Evolutionary conservation across 352 stramenopile genomes (phyloP).

Genomic region (Peronospora destructor): DNA sequence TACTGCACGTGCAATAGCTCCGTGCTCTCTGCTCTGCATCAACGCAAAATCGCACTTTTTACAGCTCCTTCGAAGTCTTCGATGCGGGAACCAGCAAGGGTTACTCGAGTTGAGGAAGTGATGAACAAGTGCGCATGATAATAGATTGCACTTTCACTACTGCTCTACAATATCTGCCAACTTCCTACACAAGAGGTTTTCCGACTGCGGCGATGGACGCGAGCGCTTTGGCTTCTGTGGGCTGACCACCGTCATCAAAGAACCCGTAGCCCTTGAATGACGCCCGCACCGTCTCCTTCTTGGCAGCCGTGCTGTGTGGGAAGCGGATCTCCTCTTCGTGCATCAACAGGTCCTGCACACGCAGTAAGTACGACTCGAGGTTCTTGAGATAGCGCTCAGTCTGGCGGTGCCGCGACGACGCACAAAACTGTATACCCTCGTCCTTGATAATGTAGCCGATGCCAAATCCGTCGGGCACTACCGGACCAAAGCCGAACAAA

Average conservation of each 20-base stretch:
- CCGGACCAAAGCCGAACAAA: slow-evolving; percentile 91
- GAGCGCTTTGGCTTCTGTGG: slow-evolving; percentile 27
- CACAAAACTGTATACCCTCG: slow-evolving; percentile 86
- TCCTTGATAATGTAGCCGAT: slow-evolving; percentile 98
- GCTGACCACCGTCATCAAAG: slow-evolving; percentile 53
- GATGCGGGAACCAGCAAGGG: background rate
- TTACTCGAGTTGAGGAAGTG: background rate
- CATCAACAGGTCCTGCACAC: slow-evolving; percentile 70
- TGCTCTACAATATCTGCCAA: slow-evolving; percentile 7
- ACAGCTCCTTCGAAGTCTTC: no score
- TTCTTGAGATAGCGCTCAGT: slow-evolving; percentile 81
- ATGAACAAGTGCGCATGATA: slow-evolving; percentile 10
- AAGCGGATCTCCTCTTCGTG: slow-evolving; percentile 75
- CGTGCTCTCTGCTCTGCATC: no score
- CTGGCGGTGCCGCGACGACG: slow-evolving; percentile 74
- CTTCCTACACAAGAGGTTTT: slow-evolving; percentile 29
- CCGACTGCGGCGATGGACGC: slow-evolving; percentile 28
- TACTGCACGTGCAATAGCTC: no score
- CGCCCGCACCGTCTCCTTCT: slow-evolving; percentile 42
- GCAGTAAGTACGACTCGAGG: slow-evolving; percentile 69
- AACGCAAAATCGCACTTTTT: no score
- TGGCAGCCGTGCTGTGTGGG: slow-evolving; percentile 46
- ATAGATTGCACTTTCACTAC: slow-evolving; percentile 17
- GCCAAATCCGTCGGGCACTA: slow-evolving; percentile 91
- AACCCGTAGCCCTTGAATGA: slow-evolving; percentile 75